Conservation (phyloP, 2,329 filamentous ascomycete genomes). For the Clarireedia homoeocarpa region DNA sequence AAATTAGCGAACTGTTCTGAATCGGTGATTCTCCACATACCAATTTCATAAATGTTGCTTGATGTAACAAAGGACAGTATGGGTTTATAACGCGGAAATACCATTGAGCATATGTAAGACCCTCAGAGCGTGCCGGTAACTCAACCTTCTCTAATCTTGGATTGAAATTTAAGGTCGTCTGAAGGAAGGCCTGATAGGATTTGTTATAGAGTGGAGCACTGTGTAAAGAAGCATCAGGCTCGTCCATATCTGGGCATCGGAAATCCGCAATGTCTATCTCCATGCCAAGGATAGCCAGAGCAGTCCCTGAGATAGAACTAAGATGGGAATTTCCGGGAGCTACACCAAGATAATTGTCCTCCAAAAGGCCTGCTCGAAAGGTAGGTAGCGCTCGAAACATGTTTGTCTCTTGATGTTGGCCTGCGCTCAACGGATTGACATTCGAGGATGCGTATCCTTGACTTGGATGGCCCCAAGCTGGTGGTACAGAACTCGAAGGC, state of each 20-base stretch:
- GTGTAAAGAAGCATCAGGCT: conserved; percentile 40
- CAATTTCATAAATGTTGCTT: conserved; percentile 61
- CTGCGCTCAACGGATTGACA: neutral
- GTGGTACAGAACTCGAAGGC: conserved; percentile 2
- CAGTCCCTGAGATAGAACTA: conserved; percentile 68
- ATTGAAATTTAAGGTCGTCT: conserved; percentile 55
- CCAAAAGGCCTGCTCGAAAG: conserved; percentile 32
- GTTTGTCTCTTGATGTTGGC: conserved; percentile 19
- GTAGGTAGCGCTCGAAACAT: conserved; percentile 20
- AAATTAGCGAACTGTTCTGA: conserved; percentile 3
- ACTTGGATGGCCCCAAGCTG: conserved; percentile 15
- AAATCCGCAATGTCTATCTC: conserved; percentile 73
- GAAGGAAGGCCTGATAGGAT: conserved; percentile 63
- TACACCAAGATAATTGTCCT: conserved; percentile 60
- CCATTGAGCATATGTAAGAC: conserved; percentile 63
- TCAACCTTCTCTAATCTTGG: conserved; percentile 46
- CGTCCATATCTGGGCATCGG: conserved; percentile 57
- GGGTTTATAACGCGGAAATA: conserved; percentile 66
- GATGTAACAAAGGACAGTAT: conserved; percentile 71
- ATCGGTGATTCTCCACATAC: conserved; percentile 36
- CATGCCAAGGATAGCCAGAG: conserved; percentile 70
- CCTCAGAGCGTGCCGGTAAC: conserved; percentile 56
- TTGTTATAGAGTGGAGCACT: conserved; percentile 54
- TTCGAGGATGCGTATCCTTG: conserved; percentile 10
- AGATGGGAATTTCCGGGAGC: conserved; percentile 51